These are phyloP conservation scores for Rubia yunnanensis DNA, from an alignment of 257 asterid species.

Conservation along the genomic window DNA sequence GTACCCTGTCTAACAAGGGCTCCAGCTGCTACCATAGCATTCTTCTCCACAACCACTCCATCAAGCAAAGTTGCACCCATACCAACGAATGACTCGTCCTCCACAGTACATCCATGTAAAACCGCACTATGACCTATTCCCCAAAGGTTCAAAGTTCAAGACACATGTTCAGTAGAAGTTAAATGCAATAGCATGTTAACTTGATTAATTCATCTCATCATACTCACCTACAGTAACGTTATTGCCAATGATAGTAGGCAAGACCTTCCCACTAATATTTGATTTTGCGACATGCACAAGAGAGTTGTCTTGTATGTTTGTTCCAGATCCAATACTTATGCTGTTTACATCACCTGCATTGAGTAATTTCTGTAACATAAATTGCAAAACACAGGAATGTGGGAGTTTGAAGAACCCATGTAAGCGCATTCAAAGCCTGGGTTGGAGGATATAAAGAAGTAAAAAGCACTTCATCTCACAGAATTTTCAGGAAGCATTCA, in stretches of 20 bases:
- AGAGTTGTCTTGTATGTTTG: slow-evolving; percentile 91
- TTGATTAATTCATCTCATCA: slow-evolving; percentile 6
- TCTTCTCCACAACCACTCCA: slow-evolving; percentile 84
- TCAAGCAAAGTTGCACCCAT: slow-evolving; percentile 97
- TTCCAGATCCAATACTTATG: slow-evolving; percentile 77
- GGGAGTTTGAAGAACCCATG: not conserved
- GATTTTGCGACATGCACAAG: slow-evolving; percentile 95
- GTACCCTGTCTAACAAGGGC: slow-evolving; percentile 95
- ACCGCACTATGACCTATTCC: slow-evolving; percentile 83
- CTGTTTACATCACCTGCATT: slow-evolving; percentile 78
- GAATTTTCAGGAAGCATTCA: not conserved
- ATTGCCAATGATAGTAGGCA: slow-evolving; percentile 72
- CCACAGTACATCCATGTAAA: slow-evolving; percentile 89
- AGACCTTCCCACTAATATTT: slow-evolving; percentile 77
- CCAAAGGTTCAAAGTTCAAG: slow-evolving; percentile 13
- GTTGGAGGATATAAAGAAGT: not conserved
- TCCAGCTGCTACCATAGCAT: slow-evolving; percentile 99
- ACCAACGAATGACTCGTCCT: slow-evolving; percentile 89
- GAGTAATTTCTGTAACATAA: not conserved
- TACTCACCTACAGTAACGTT: slow-evolving; percentile 88
- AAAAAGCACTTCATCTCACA: not conserved
- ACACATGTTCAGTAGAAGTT: slow-evolving; percentile 4
- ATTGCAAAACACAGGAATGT: not conserved
- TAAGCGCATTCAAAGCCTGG: not conserved
- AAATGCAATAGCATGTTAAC: not conserved